Base-by-base conservation (phyloP, 192 early-diverging fungal species). In the Podila epigama region DNA sequence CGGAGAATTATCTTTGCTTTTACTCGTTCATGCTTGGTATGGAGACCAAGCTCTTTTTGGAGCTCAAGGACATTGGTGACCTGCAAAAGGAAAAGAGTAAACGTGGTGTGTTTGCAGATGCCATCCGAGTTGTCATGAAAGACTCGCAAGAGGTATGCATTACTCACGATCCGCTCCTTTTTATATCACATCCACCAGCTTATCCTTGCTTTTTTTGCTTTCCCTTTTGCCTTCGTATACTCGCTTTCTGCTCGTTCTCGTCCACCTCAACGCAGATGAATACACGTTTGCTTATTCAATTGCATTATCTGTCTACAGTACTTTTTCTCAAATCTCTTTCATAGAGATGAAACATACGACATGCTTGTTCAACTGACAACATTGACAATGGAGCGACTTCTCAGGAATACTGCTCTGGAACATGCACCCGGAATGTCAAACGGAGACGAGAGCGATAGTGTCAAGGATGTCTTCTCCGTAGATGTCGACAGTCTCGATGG, bases 341-440 rank as follows among this genome's bases (percentile, higher is more conserved):
- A 94, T 53, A 88, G 98, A 29, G 96, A 99, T 80, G 96, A 99
- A 87, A 94, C 95, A 6, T 98, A 91, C 67, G 96, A 98, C 64
- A 84, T 98, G 60, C 83, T 99, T n/a, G 91, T 96, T 51, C 93
- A 97, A 67, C 82, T 99, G 54, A 93, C 94, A 0, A 87, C 89
- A 50, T 81, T 93, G 54, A 92, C 96, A 7, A 97, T 98, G 94
- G 86, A 93, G 61, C 84, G 89, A 34, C 81, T 98, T 48, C 81
- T 99, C 60, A 91, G 96, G 59, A 92, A 90, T 73, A 92, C 95
- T 3, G 84, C 88, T 6, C 77, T 88, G 16, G 88, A 90, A 40
- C 89, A 89, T 20, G 87, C 92, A 16, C 88, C 88, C 8, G 86
- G 86, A 28, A 72, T 66, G 22, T 79, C 83, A 8, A 64, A 64